These are phyloP conservation scores for Pichia cephalocereana DNA, from an alignment of 805 yeast species.

Conservation along the genomic window DNA sequence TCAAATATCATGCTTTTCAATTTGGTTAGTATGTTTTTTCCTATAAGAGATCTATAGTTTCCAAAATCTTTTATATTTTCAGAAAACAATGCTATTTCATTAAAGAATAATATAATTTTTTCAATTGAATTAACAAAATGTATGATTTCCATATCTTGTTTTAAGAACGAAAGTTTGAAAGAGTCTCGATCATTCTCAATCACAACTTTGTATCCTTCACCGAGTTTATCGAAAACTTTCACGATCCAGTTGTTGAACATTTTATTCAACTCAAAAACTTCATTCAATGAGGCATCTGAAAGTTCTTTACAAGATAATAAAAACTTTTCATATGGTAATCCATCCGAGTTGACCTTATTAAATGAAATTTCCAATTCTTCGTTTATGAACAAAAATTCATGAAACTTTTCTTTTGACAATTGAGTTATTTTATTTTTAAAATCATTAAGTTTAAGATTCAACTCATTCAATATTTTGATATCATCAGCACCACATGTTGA, in stretches of 20 bases:
- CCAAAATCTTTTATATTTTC: constrained; percentile 7
- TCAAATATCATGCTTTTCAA: constrained; percentile 18
- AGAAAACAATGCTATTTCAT: constrained; percentile 8
- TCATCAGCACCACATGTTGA: constrained; percentile 1
- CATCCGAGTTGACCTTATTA: neutral
- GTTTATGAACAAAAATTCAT: constrained; percentile 8
- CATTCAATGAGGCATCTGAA: no score
- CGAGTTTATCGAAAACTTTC: no score
- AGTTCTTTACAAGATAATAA: neutral
- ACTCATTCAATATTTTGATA: constrained; percentile 11
- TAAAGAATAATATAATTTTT: constrained; percentile 16
- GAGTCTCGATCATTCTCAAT: no score
- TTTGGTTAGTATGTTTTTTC: constrained; percentile 14
- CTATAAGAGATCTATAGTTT: constrained; percentile 12
- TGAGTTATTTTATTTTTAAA: constrained; percentile 2
- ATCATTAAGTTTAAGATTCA: constrained; percentile 8
- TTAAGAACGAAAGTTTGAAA: no score
- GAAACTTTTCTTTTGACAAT: constrained; percentile 6
- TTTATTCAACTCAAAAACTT: no score
- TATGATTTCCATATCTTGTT: no score
- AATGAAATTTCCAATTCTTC: constrained; percentile 11
- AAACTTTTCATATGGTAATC: neutral
- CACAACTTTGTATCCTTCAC: no score
- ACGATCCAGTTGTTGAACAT: no score
- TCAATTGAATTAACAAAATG: constrained; percentile 14